These are phyloP conservation scores for Pontederia paniculata DNA, from an alignment of 176 grass and related monocot species.

Conservation along the genomic window DNA sequence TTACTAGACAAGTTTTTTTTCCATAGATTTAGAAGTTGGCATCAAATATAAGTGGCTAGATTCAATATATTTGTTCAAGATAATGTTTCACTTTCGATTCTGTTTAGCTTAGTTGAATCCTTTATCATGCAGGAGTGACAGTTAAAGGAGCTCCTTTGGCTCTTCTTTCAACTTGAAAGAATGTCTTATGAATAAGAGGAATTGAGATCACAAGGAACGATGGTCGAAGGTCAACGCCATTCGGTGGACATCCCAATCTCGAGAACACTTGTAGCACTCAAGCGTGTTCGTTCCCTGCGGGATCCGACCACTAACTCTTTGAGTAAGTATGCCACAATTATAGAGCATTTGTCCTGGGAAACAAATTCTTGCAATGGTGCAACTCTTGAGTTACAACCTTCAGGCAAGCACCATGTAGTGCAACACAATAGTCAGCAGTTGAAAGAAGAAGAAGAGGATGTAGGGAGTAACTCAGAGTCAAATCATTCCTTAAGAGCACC, in stretches of 20 bases:
- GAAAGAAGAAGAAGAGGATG: slow-evolving; percentile 47
- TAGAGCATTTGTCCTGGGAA: slow-evolving; percentile 55
- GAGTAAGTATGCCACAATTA: slow-evolving; percentile 51
- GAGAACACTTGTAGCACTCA: slow-evolving; percentile 87
- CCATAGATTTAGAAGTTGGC: too few species aligned
- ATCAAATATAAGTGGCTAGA: too few species aligned
- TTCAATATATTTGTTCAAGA: too few species aligned
- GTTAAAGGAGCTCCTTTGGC: too few species aligned
- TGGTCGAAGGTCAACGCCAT: slow-evolving; percentile 53
- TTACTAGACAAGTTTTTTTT: too few species aligned
- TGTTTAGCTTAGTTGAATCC: too few species aligned
- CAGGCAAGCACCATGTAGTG: neutral
- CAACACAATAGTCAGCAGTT: slow-evolving; percentile 30
- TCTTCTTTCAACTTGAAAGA: slow-evolving; percentile 6
- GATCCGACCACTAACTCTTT: slow-evolving; percentile 81
- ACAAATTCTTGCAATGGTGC: slow-evolving; percentile 58
- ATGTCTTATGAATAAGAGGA: slow-evolving; percentile 20
- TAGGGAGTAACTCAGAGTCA: slow-evolving; percentile 39
- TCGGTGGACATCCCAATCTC: slow-evolving; percentile 85
- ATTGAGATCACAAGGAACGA: too few species aligned
- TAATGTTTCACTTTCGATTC: too few species aligned
- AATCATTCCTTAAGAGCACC: slow-evolving; percentile 40
- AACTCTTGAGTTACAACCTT: slow-evolving; percentile 27
- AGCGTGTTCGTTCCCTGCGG: slow-evolving; percentile 67
- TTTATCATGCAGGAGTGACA: too few species aligned